phyloP scores from a whole-genome alignment of 192 early-diverging fungal species.

The Funneliformis geosporum region DNA sequence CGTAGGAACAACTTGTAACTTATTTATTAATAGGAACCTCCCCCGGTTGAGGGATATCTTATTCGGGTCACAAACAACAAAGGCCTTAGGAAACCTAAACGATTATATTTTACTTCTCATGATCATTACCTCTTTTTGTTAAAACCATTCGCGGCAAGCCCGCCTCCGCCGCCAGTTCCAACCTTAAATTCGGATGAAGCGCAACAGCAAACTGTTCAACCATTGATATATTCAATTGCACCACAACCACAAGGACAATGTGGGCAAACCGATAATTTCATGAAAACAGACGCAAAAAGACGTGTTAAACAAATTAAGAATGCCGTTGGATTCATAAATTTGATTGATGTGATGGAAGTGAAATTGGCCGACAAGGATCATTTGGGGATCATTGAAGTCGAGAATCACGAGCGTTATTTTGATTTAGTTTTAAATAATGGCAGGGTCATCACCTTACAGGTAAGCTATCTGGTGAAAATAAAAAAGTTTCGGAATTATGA shows the following conservation, averaged over 20 bases:
- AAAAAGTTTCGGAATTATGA: not conserved
- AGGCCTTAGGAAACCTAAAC: constrained; percentile 34
- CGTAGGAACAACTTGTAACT: not conserved
- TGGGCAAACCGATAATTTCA: constrained; percentile 33
- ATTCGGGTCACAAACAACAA: constrained; percentile 40
- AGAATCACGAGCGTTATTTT: not conserved
- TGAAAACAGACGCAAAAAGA: not conserved
- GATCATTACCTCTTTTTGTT: constrained; percentile 44
- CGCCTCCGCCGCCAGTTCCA: constrained; percentile 36
- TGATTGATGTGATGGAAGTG: not conserved
- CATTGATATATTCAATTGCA: constrained; percentile 39
- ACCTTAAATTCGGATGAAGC: not conserved
- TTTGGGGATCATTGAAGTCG: too few relatives aligned
- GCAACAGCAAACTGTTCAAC: not conserved
- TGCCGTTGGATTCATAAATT: constrained; percentile 13
- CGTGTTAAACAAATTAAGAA: not conserved
- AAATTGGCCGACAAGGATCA: not conserved
- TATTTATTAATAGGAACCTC: constrained; percentile 35
- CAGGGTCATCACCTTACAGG: not conserved
- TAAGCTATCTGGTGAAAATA: not conserved
- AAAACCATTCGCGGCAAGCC: constrained; percentile 33
- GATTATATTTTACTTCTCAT: constrained; percentile 45
- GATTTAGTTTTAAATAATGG: constrained; percentile 5
- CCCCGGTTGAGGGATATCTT: constrained; percentile 44
- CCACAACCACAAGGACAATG: constrained; percentile 39